Conservation (phyloP, 768 basidiomycete species). For the Lyophyllum shimeji region DNA sequence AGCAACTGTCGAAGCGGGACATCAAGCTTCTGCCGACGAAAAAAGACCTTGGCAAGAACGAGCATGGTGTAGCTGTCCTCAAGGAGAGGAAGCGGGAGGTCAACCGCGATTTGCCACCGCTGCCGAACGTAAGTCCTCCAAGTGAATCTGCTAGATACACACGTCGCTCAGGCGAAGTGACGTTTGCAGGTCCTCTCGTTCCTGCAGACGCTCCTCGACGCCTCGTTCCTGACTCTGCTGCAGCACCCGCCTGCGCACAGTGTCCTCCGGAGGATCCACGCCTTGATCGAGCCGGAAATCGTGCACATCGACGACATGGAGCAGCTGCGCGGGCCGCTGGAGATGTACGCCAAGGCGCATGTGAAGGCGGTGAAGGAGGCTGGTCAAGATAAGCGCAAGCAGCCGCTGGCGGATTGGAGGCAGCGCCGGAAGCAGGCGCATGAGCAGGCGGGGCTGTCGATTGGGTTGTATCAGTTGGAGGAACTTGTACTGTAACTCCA, state of each 20-base stretch:
- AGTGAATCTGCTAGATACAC: background rate
- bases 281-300: conserved; percentile 58
- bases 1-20: conserved; percentile 32
- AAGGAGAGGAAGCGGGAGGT: conserved; percentile 24
- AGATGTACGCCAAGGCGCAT: conserved; percentile 60
- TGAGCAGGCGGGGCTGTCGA: conserved; percentile 48
- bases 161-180: background rate
- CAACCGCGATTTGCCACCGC: conserved; percentile 35
- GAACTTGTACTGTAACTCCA: conserved; percentile 50
- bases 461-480: conserved; percentile 73
- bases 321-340: conserved; percentile 58
- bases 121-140: conserved; percentile 37
- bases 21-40: conserved; percentile 36
- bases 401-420: conserved; percentile 44
- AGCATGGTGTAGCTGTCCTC: conserved; percentile 39
- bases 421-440: conserved; percentile 52
- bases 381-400: conserved; percentile 31
- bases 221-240: conserved; percentile 67
- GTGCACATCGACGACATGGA: conserved; percentile 48
- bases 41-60: conserved; percentile 38
- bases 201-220: conserved; percentile 67
- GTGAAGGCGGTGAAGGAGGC: conserved; percentile 45
- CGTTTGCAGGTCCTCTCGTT: conserved; percentile 53
- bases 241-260: conserved; percentile 61
- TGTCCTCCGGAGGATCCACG: conserved; percentile 47